Base-by-base conservation (phyloP, 2,329 filamentous ascomycete species). In the Fusarium palustre region DNA sequence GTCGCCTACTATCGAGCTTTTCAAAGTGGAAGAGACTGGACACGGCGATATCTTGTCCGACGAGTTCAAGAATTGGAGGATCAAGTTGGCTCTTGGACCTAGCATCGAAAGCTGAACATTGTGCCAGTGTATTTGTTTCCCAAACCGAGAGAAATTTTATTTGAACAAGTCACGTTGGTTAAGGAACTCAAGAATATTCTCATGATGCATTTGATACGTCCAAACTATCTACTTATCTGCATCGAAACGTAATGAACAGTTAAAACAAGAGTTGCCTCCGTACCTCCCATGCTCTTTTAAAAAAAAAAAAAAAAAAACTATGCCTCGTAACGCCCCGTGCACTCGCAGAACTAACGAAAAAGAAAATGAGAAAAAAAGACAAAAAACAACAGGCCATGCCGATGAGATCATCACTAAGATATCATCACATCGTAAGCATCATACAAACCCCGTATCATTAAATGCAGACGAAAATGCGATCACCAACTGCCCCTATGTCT, bases 51-150 rank as follows among this genome's bases (percentile, higher is more conserved):
- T 97, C 49, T 81, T 97, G 41, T 92, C 91, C 4, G 86, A 90
- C 24, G 88, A 92, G 16, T 97, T 97, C 76, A 86, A 92, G 74
- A 86, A 90, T 66, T 97, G 93, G 91, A 82, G 87, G 52, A 88
- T 88, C 68, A 88, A 88, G 75, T 76, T 88, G 25, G 79, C 79
- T 1, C 71, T 85, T 56, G 76, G 74, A 5, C 77, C 77, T 2
- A 64, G 59, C 24, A 28, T 67, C 56, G 66, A 67, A 53, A 55
- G 52, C 22, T 20, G 43, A 28, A 22, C 11, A 16, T 41, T 41
- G 25, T 41, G n/a, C 3, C 22, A 7, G 8, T 34, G 54, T 20
- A 46, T 36, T 36, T 55, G 15, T 12, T 28, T 20, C 13, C 18
- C 24, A 11, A n/a, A n/a, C 33, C 13, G 15, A 20, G 11, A 39